These are phyloP conservation scores for Thalassiosira oceanica DNA, from an alignment of 352 stramenopile genomes.

Conservation along the genomic window DNA sequence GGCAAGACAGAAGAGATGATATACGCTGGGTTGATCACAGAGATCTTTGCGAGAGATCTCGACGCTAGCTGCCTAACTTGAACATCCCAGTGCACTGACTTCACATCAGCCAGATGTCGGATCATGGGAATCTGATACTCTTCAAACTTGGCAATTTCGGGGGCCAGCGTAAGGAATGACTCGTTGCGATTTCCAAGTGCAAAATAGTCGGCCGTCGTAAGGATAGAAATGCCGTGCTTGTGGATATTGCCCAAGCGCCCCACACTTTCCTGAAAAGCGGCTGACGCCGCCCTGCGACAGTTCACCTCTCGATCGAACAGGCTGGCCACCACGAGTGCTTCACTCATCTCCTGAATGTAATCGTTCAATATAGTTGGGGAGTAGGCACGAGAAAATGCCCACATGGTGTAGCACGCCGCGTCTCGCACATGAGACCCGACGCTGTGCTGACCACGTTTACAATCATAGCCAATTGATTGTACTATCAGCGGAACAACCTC, in stretches of 20 bases:
- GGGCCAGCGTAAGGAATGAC: slow-evolving; percentile 90
- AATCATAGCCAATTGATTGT: slow-evolving; percentile 89
- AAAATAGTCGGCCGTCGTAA: slow-evolving; percentile 97
- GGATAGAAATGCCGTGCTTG: slow-evolving; percentile 93
- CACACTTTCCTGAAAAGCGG: slow-evolving; percentile 92
- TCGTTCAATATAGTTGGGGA: slow-evolving; percentile 87
- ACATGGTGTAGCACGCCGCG: slow-evolving; percentile 97
- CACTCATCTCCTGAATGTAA: slow-evolving; percentile 87
- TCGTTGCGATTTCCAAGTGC: slow-evolving; percentile 90
- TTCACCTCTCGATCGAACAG: slow-evolving; percentile 98
- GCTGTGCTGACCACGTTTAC: slow-evolving; percentile 90
- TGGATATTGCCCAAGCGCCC: slow-evolving; percentile 86
- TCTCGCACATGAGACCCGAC: slow-evolving; percentile 96
- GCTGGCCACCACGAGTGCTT: slow-evolving; percentile 90
- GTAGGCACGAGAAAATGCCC: slow-evolving; percentile 96
- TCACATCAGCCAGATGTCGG: slow-evolving; percentile 75
- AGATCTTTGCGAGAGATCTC: slow-evolving; percentile 85
- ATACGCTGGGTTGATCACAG: slow-evolving; percentile 83
- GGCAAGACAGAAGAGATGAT: slow-evolving; percentile 84
- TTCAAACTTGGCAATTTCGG: slow-evolving; percentile 88
- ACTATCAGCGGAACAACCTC: slow-evolving; percentile 91
- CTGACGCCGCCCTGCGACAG: slow-evolving; percentile 94
- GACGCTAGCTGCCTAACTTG: slow-evolving; percentile 89
- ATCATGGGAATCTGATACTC: slow-evolving; percentile 75
- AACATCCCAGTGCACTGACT: slow-evolving; percentile 94